Conservation (phyloP, 2,329 filamentous ascomycete genomes). For the Scedosporium dehoogii region DNA sequence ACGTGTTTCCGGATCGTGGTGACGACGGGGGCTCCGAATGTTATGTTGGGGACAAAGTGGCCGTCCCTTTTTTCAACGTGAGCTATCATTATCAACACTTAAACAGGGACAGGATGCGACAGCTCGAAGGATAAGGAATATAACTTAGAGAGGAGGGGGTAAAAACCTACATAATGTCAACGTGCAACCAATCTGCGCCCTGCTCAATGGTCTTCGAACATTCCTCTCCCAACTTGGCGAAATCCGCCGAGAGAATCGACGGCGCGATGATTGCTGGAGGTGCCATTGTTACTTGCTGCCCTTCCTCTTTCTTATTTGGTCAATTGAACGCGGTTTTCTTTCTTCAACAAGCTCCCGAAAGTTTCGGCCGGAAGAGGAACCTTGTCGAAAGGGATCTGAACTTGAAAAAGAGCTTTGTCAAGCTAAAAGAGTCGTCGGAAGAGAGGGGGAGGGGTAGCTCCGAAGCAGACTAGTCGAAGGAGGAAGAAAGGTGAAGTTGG, state of each 20-base stretch:
- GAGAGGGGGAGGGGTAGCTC: too few species aligned
- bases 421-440: too few species aligned
- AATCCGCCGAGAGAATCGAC: conserved; percentile 97
- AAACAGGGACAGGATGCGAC: background rate
- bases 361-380: background rate
- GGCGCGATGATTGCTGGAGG: conserved; percentile 92
- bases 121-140: background rate
- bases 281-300: conserved; percentile 47
- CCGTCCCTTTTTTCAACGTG: conserved; percentile 60
- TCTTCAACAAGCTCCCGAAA: too few species aligned
- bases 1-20: conserved; percentile 88
- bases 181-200: conserved; percentile 86
- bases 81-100: background rate
- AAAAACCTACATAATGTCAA: conserved; percentile 67
- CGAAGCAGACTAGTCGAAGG: too few species aligned
- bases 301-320: background rate
- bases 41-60: conserved; percentile 98
- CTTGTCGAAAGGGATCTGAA: too few species aligned
- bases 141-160: background rate
- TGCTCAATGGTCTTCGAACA: conserved; percentile 78
- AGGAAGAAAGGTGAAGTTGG: too few species aligned
- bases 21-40: conserved; percentile 89
- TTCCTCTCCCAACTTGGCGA: conserved; percentile 75
- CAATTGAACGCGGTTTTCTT: background rate
- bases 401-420: too few species aligned